Evolutionary conservation across 148 eudicot genomes (phyloP).

Genomic region (Polygonum maritimum): DNA sequence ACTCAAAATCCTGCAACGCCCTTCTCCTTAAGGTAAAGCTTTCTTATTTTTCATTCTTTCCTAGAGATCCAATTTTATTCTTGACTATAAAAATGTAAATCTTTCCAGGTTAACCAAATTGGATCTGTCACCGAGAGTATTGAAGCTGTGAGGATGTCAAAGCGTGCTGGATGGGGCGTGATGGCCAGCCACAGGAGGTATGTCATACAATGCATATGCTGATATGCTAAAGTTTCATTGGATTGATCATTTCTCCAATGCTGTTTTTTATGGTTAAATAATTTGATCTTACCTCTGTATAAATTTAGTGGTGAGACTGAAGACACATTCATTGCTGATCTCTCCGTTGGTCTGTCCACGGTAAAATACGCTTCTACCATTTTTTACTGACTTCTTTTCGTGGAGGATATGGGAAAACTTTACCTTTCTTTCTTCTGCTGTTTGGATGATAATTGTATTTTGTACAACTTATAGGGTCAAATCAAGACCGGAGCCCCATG

Average conservation of each 20-base stretch:
- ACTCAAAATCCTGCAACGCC: conserved; percentile 42
- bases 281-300: neutral
- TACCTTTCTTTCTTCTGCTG: neutral
- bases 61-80: neutral
- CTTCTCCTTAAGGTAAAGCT: conserved; percentile 45
- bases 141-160: conserved; percentile 39
- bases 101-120: conserved; percentile 45
- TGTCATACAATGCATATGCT: neutral
- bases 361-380: conserved; percentile 10
- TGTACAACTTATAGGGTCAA: conserved; percentile 10
- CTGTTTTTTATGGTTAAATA: neutral
- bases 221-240: neutral
- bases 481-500: conserved; percentile 21
- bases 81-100: neutral
- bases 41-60: neutral
- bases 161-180: conserved; percentile 44
- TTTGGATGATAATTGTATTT: neutral
- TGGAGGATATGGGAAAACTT: no score
- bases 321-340: conserved; percentile 45
- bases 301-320: conserved; percentile 41
- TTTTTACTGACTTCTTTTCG: neutral
- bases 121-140: conserved; percentile 43
- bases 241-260: neutral
- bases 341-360: conserved; percentile 45
- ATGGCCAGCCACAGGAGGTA: conserved; percentile 61